Evolutionary conservation across 768 basidiomycete species (phyloP), one percentile per base, ranked within the genome.

Genomic region (Austroboletus festivus): DNA sequence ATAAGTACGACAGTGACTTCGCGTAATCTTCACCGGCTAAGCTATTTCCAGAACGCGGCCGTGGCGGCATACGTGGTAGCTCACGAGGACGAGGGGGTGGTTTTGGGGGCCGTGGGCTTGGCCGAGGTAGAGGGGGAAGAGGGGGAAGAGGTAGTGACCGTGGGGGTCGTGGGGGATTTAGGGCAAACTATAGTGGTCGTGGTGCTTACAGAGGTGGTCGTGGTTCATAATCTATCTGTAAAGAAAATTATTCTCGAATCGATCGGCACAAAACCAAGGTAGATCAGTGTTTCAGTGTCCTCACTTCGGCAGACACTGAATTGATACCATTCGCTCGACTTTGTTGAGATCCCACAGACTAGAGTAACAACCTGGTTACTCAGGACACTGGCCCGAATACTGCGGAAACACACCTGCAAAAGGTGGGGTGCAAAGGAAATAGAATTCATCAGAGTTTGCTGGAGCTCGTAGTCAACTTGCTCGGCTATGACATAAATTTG

Each of bases 291-390:
- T 75, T 79, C 51, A 82, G 50, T 7, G 71, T 65, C 51, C 79
- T 83, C 24, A 82, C 68, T 50, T 85, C 80, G 30, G 62, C 64
- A 6, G 72, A 69, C 5, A 77, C 77, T 9, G 57, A 58, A 55
- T 72, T 74, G 3, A 79, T 67, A 46, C 74, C 68, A 45, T 72
- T 65, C 16, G 76, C 71, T 33, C 85, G 78, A 61, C 77, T 76
- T 46, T 71, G 67, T 54, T 85, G 82, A 40, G 65, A 65, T 16
- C 70, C 65, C 26, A 79, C 68, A 10, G 64, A 69, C 83, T 83
- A 38, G 33, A 51, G 23, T 13, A n/a, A 20, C 12, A 7, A 48
- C 5, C 28, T 28, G 28, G 33, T 1, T 4, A 10, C 28, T 16
- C 3, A 7, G 3, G 3, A 28, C 7, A 20, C 4, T 21, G 4